Evolutionary conservation across 805 yeast species (phyloP).

Genomic region (Metschnikowia continentalis): DNA sequence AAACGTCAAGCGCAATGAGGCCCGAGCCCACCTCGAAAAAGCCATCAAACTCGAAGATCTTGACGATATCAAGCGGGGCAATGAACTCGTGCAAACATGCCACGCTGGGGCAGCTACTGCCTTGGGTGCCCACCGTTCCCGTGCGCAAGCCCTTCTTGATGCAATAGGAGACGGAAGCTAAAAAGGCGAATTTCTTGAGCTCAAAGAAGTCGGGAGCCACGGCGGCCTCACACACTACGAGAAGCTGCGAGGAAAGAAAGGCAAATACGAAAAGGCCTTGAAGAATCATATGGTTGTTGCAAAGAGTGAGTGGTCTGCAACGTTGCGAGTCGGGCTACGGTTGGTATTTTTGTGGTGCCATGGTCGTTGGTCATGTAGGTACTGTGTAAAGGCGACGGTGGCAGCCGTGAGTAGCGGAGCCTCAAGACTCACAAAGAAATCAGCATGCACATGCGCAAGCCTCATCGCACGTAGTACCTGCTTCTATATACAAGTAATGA

Average conservation of each 20-base stretch:
- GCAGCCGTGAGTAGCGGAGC: background rate
- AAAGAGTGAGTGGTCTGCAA: background rate
- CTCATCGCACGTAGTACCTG: background rate
- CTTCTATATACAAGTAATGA: background rate
- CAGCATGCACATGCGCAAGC: background rate
- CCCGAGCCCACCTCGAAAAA: slow-evolving; percentile 52
- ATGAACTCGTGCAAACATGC: slow-evolving; percentile 22
- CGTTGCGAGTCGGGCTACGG: background rate
- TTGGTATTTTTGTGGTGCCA: background rate
- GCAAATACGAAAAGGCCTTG: background rate
- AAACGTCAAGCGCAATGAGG: slow-evolving; percentile 47
- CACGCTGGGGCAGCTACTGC: slow-evolving; percentile 21
- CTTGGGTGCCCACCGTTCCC: slow-evolving; percentile 22
- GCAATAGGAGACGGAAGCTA: slow-evolving; percentile 38
- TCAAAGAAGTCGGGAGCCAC: slow-evolving; percentile 17
- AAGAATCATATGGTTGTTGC: background rate
- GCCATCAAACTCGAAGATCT: slow-evolving; percentile 39
- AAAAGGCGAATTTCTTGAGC: slow-evolving; percentile 30
- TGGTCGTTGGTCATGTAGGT: background rate
- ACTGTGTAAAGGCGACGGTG: background rate
- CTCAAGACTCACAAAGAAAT: background rate
- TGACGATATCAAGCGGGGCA: slow-evolving; percentile 31
- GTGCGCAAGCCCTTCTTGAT: slow-evolving; percentile 25
- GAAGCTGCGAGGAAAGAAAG: background rate
- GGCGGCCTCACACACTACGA: background rate